phyloP scores from a whole-genome alignment of 2,329 filamentous ascomycete species.

The Pseudogymnoascus sp. region DNA sequence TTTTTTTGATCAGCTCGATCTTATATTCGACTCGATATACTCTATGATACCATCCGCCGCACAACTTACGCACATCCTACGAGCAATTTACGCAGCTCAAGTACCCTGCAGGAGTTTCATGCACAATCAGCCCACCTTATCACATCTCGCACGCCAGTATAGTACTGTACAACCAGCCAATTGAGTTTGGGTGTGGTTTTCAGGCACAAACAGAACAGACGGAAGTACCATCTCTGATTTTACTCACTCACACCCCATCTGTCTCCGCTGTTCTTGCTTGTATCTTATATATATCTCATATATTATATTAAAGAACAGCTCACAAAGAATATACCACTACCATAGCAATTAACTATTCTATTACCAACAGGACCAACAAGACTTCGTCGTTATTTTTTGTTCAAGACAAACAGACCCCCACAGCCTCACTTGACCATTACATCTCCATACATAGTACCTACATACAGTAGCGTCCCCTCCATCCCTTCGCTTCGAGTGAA shows the following conservation, averaged over 20 bases:
- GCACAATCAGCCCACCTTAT: not conserved
- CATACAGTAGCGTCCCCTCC: not conserved
- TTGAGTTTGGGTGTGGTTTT: not conserved
- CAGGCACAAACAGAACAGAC: not conserved
- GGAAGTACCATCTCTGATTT: not conserved
- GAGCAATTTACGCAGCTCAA: not conserved
- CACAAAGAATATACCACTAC: not conserved
- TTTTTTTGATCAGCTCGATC: not conserved
- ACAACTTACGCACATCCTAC: not conserved
- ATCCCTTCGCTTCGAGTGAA: not conserved
- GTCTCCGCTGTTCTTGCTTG: not conserved
- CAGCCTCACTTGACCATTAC: not conserved
- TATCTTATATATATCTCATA: not conserved
- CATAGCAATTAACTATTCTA: not conserved
- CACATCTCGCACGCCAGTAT: not conserved
- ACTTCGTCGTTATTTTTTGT: not conserved
- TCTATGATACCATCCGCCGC: not conserved
- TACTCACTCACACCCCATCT: not conserved
- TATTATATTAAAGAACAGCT: not conserved
- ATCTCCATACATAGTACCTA: not conserved
- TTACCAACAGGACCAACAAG: not conserved
- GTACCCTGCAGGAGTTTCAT: not conserved
- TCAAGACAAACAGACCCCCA: not conserved
- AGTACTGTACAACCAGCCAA: not conserved
- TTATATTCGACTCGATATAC: not conserved